Evolutionary conservation across 345 rosid species (phyloP), one percentile per base, ranked within the genome.

Genomic region (Gynandropsis gynandra): DNA sequence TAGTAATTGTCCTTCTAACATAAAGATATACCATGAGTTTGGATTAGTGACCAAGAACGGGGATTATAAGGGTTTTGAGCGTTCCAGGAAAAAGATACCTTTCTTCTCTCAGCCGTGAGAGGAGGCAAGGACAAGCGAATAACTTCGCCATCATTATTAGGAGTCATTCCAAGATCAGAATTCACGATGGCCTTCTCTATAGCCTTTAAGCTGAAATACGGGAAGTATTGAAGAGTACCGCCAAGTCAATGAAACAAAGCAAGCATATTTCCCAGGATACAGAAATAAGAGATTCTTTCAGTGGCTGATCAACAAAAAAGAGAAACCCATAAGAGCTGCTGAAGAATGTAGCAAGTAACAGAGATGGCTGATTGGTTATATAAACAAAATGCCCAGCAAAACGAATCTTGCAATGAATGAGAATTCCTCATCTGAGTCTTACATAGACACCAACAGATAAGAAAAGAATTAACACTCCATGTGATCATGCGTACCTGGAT

Each of bases 111-210:
- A 0, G 87, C 60, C 24, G 98, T 90, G 57, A 87, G 72, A 53
- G 84, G 98, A 65, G 98, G 95, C 44, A 87, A 42, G 19, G 89
- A 67, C 69, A 90, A 59, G 41, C 98, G 77, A 67, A 90, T 87
- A 16, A 79, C 87, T 53, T 87, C 96, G 54, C 96, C 98, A 58
- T 90, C 96, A 63, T 87, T 90, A 70, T 71, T 87, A 20, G 98
- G 96, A 8, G 87, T 87, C 77, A 90, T 54, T 24, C 92, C 96
- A 53, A 84, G 83, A 82, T 87, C 73, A 56, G 98, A 90, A 64
- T 56, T 71, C 11, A 84, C 89, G 47, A 90, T 82, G 50, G 96
- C 98, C 76, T 90, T 90, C 80, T 90, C 98, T 49, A 90, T 87
- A 46, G 72, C 63, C 77, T 86, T 89, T 63, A 89, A 74, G 70